Base-by-base conservation (phyloP, 345 rosid genomes). In the Hibiscus trionum region DNA sequence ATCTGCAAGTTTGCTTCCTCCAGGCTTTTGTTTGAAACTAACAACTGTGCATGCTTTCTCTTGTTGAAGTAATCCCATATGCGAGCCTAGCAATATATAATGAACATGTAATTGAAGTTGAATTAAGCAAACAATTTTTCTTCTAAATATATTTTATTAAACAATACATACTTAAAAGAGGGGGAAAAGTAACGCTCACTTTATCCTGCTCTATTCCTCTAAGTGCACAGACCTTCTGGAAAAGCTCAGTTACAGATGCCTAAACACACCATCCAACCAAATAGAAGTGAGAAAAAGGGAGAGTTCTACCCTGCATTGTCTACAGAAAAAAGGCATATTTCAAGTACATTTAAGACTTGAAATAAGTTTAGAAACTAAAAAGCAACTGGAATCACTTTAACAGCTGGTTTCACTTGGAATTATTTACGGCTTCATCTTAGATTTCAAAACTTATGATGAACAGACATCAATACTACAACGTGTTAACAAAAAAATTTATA, bases 21-120 rank as follows among this genome's bases (percentile, higher is more conserved):
- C 80, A 93, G 72, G 53, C 83, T 86, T 76, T 72, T 73, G 35
- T 77, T 65, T 42, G 87, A 82, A 77, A 71, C 77, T 60, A 60
- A 67, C 86, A 93, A 81, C 66, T 70, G 72, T 61, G 56, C 52
- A 7, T 57, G 73, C 75, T 86, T 90, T 44, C 16, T 64, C 72
- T 82, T 80, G 72, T 82, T 73, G 64, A 86, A 94, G 85, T 83
- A 90, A 76, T 91, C 96, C 91, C 93, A 90, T 71, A 94, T 80
- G 58, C 66, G 80, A 62, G 83, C 84, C 96, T 88, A 61, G 57
- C 42, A 7, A 77, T 8, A 74, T 17, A 75, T 11, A 17, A 63
- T 17, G 27, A 62, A 63, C 27, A 37, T 5, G 14, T 17, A 39
- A 63, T 10, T 17, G 9, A 37, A 37, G 67, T 35, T 7, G 6